Base-by-base conservation (phyloP, 1,284 basidiomycete genomes). In the Sparassis latifolia region DNA sequence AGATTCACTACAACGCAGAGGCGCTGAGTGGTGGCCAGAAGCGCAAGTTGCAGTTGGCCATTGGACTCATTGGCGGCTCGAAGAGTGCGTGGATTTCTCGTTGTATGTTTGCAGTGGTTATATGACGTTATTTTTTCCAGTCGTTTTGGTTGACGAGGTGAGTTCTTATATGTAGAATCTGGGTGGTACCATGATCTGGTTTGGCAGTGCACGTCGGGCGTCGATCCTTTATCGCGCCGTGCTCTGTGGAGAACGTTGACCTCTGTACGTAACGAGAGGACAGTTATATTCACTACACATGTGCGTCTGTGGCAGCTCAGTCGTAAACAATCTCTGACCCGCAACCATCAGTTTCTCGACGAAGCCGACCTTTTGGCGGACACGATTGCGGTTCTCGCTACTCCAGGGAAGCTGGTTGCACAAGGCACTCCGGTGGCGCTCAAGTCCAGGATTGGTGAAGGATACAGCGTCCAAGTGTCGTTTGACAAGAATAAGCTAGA, bases 11-110 rank as follows among this genome's bases (percentile, higher is more conserved):
- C 5, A 82, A 83, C 58, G 80, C 86, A 1, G 69, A 69, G 44
- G 84, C 79, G 5, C 71, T 92, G 29, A 84, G 80, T 33, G 89
- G 89, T 1, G 89, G 89, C 4, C 88, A 92, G 71, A 91, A 91
- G 69, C 69, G 89, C 60, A 89, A 90, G 67, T 68, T 91, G 28
- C 87, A 90, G 60, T 70, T 90, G n/a, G 89, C 89, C 1, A 82
- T 86, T 54, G 88, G 88, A 3, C 66, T 91, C 5, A 74, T 89
- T 10, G 88, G 87, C 2, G 86, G 84, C 0, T 86, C 85, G 2
- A 79, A 77, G 59, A 77, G 82, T 84, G 56, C 48, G 66, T 56
- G 66, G 59, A 1, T 32, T 20, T 20, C 20, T 20, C 20, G 20
- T 20, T 6, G 12, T 37, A 37, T 37, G 12, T 37, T 6, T 37